Conservation (phyloP, 1,139 yeast species). For the Zygosaccharomyces sapae region DNA sequence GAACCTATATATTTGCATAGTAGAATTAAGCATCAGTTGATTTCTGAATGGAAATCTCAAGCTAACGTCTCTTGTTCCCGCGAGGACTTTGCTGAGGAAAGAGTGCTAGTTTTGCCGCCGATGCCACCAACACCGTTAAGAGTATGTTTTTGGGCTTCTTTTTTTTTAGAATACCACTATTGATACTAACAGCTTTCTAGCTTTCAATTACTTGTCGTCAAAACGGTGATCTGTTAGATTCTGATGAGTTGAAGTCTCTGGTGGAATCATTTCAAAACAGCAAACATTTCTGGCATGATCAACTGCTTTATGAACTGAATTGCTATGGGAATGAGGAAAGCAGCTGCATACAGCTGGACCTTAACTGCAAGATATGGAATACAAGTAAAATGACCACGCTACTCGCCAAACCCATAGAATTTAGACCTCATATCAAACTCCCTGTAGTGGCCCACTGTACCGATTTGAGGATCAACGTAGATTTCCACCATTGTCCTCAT, state of each 20-base stretch:
- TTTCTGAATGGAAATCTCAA: conserved; percentile 11
- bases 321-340: conserved; percentile 1
- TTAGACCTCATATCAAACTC: conserved; percentile 9
- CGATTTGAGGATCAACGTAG: conserved; percentile 8
- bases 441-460: conserved; percentile 10
- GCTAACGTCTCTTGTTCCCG: background rate
- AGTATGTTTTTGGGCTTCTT: conserved; percentile 7
- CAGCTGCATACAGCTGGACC: conserved; percentile 4
- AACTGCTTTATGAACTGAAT: conserved; percentile 12
- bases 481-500: conserved; percentile 7
- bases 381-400: conserved; percentile 16
- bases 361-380: conserved; percentile 22
- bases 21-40: background rate
- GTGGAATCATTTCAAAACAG: conserved; percentile 3
- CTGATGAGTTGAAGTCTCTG: background rate
- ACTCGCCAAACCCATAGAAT: conserved; percentile 16
- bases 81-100: conserved; percentile 1
- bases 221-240: background rate
- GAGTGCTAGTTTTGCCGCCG: conserved; percentile 14
- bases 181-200: conserved; percentile 1
- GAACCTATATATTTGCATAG: conserved; percentile 3
- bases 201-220: conserved; percentile 4
- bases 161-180: background rate
- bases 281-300: conserved; percentile 17
- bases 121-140: conserved; percentile 11